Base-by-base conservation (phyloP, 139 green algal species). In the Coelastrella sp. region DNA sequence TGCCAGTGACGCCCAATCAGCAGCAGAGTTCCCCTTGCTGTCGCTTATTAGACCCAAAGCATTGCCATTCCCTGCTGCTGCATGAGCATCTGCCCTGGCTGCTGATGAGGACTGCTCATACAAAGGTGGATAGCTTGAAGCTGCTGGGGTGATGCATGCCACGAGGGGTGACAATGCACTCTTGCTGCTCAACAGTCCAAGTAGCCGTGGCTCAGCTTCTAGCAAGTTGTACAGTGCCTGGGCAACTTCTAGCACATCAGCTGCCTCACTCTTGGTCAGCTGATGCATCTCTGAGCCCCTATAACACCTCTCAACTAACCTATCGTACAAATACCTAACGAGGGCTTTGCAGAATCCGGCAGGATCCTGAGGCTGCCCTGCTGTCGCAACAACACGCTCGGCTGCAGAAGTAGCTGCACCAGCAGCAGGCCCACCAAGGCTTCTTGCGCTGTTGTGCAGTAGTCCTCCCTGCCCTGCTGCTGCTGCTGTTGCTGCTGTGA, bases 121-220 rank as follows among this genome's bases (percentile, higher is more conserved):
- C 59, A 84, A 49, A 4, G 85, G 85, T 66, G 85, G 85, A 24
- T 78, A 90, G 17, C 20, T 89, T 57, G 57, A 68, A 58, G 89
- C 82, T 14, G 89, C 89, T 70, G 94, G 92, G 88, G 83, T 90
- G 59, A 98, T 90, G 84, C 93, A 95, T 12, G 93, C 92, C 14
- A 97, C 89, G n/a, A 99, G 85, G 0, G 97, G 96, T 11, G 94
- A 92, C 11, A 99, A 73, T 0, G 96, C 95, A 12, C 94, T 91
- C 0, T 88, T 86, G 8, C 93, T 95, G 15, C 95, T 92, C 85
- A 99, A 87, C 84, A 98, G 86, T 10, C 94, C 96, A 81, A 97
- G 91, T 88, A 98, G 92, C 22, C 92, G 91, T 11, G 97, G 95
- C 58, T 94, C 89, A 3, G 70, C 82, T 14, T 96, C 93, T 78